These are phyloP conservation scores for Niveomyces coronatus DNA, from an alignment of 2,329 filamentous ascomycete genomes.

Conservation along the genomic window DNA sequence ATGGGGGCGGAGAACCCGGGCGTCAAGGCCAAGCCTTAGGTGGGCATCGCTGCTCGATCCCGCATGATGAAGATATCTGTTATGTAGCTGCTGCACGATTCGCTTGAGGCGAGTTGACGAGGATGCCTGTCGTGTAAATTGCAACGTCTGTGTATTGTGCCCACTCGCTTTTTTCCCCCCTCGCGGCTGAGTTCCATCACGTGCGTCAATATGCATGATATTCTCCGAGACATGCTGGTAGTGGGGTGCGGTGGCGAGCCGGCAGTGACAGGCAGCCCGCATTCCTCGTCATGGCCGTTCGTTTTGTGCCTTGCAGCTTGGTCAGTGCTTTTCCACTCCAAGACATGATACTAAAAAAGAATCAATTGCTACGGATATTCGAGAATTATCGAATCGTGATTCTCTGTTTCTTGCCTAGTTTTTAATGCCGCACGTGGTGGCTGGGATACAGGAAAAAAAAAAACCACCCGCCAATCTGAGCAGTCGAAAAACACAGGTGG, in stretches of 20 bases:
- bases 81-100: not conserved
- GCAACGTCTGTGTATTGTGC: too few relatives aligned
- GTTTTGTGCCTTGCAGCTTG: too few relatives aligned
- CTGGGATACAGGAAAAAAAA: not conserved
- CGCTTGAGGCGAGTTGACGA: too few relatives aligned
- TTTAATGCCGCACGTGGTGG: not conserved
- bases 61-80: not conserved
- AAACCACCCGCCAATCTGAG: not conserved
- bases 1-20: conserved; percentile 9
- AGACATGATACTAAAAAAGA: not conserved
- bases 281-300: too few relatives aligned
- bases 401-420: not conserved
- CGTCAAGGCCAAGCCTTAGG: not conserved
- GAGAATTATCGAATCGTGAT: not conserved
- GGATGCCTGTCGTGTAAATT: too few relatives aligned
- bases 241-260: too few relatives aligned
- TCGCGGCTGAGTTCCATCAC: too few relatives aligned
- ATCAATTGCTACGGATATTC: not conserved
- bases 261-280: too few relatives aligned
- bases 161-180: too few relatives aligned
- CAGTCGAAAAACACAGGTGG: not conserved
- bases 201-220: too few relatives aligned
- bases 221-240: too few relatives aligned
- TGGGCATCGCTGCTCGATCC: not conserved
- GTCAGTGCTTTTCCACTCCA: too few relatives aligned